Evolutionary conservation across 2,329 filamentous ascomycete species (phyloP), one percentile per base, ranked within the genome.

Genomic region (Coniochaeta sp.): DNA sequence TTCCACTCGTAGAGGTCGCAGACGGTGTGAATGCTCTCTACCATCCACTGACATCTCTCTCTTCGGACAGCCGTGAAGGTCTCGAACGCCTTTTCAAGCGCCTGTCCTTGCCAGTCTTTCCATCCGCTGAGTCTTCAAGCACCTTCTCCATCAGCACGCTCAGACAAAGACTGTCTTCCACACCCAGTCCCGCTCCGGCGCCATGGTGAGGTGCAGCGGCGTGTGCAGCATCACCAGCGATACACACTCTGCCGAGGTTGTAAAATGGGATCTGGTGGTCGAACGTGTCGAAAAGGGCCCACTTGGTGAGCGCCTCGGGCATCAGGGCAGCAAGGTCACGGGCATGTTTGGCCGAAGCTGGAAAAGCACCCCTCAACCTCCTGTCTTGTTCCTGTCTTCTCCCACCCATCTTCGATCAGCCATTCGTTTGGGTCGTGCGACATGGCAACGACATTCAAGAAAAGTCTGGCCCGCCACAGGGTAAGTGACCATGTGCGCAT

Each of bases 151-250:
- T 64, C 0, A 83, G 60, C 3, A 71, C 67, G 0, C 72, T 69
- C 1, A 75, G 59, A 2, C 73, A 63, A 14, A 67, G 67, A 1
- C 65, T 67, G 52, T 82, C 78, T 56, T 82, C 77, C 52, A 84
- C 76, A 1, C 76, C 78, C 58, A 83, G 74, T 1, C 78, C 79
- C 0, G 78, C 75, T 2, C 82, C 82, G 1, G 81, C 74, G 0
- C 81, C 82, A 38, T 82, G 76, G 35, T 81, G 76, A 0, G 82
- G 82, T 0, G 80, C 78, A 31, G 78, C 78, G 0, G 81, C 81
- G 60, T 86, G 82, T 0, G 82, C 83, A 0, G 82, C 81, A 58
- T 86, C 82, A 13, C 82, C 83, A 1, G 81, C 63, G 2, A 85
- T 68, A 32, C 70, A 73, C 20, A 77, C 58, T 0, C 72, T 66